These are phyloP conservation scores for Trichoderma atrobrunneum DNA, from an alignment of 2,329 filamentous ascomycete genomes.

Conservation along the genomic window DNA sequence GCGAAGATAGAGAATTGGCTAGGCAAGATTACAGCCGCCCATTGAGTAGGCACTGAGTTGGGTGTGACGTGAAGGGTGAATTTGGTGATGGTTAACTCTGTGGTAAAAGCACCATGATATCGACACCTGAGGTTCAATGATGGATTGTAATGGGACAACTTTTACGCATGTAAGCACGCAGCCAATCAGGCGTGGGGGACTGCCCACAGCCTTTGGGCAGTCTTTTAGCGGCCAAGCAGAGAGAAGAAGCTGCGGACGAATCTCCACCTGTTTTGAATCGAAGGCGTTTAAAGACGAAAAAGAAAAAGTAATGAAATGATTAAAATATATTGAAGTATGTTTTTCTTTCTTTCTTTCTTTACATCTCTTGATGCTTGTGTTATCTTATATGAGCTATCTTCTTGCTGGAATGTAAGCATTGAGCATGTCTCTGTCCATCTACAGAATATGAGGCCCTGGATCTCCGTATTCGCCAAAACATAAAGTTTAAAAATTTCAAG, in stretches of 20 bases:
- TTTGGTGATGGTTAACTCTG: not conserved
- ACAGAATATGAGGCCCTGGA: not conserved
- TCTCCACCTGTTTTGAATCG: not conserved
- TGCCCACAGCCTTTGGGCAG: not conserved
- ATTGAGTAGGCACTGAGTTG: not conserved
- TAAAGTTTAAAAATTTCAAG: no score
- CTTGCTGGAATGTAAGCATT: not conserved
- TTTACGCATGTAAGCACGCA: not conserved
- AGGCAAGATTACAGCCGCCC: not conserved
- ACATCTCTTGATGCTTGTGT: not conserved
- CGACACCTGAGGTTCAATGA: not conserved
- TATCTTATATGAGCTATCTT: not conserved
- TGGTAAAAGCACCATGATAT: not conserved
- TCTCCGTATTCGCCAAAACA: not conserved
- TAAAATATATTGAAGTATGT: not conserved
- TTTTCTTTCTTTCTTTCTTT: not conserved
- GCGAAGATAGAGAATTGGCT: not conserved
- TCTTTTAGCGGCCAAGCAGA: not conserved
- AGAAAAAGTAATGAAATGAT: not conserved
- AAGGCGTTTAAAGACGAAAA: not conserved
- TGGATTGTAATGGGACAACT: not conserved
- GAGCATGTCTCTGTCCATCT: not conserved
- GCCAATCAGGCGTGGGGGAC: constrained; percentile 1
- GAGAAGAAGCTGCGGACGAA: not conserved
- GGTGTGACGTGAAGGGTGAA: not conserved